Base-by-base conservation (phyloP, 345 rosid species). In the Lumnitzera racemosa region DNA sequence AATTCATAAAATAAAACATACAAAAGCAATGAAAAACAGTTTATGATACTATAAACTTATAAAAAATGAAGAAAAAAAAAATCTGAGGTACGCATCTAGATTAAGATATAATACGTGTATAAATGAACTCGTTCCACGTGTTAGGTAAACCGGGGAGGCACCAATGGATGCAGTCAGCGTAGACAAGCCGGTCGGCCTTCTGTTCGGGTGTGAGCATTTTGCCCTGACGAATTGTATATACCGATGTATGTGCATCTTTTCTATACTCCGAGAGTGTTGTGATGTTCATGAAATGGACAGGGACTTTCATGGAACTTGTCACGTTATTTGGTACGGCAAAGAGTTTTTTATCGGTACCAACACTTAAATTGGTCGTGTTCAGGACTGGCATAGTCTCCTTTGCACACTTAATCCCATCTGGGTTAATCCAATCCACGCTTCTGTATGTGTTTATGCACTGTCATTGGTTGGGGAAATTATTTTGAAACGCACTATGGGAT, bases 131-230 rank as follows among this genome's bases (percentile, higher is more conserved):
- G 15, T 89, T 87, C 98, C 98, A 91, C 3, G 83, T 81, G 57
- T 92, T 97, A 6, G 97, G 98, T 58, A 92, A 67, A 15, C 98
- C 97, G 0, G 96, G 98, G 49, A 92, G 90, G 61, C 98, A 92
- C 98, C 98, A 91, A 31, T 92, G 98, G 53, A 77, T 70, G 57
- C 98, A 92, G 62, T 91, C 98, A n/a, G 90, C 94, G 13, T 70
- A 85, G 0, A 63, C 87, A 14, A 65, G 73, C 2, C 90, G 91
- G 53, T 85, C 81, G 15, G 70, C 71, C 54, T 61, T 76, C 69
- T 82, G 79, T 72, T 77, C 83, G 11, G 59, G 67, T 13, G 83
- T 76, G 0, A 77, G 63, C 60, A 82, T 49, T 49, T 77, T 83
- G 58, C 91, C 91, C 15, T 56, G 71, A 2, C 63, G 47, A 14